A percentile compares a stretch with the other conserved stretches of the same genome.
phyloP scores from a whole-genome alignment of 345 rosid genomes.

The Eucalyptus fibrosa region DNA sequence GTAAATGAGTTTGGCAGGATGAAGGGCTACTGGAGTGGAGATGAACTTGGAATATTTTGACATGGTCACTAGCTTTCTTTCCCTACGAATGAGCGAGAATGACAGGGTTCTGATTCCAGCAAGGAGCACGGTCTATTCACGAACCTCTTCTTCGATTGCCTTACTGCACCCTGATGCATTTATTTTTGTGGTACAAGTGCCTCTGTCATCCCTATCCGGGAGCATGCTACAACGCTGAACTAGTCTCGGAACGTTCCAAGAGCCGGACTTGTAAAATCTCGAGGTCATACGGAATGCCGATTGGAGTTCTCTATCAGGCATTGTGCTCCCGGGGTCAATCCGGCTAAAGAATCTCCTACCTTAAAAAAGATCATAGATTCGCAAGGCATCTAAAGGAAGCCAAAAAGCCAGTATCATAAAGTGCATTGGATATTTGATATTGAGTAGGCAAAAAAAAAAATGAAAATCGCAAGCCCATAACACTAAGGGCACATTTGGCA shows the following conservation, averaged over 20 bases:
- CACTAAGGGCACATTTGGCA: rapidly evolving
- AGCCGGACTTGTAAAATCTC: not conserved
- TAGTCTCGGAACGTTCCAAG: not conserved
- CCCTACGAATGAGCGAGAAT: not conserved
- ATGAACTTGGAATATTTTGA: not conserved
- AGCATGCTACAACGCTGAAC: not conserved
- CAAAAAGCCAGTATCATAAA: no score
- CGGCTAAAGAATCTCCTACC: not conserved
- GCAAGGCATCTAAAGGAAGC: no score
- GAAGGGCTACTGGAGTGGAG: not conserved
- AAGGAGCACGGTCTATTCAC: not conserved
- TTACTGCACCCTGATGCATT: not conserved
- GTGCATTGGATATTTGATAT: no score
- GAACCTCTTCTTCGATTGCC: not conserved
- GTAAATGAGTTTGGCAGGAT: not conserved
- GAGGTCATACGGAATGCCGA: not conserved
- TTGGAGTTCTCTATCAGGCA: not conserved
- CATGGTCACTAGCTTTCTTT: not conserved
- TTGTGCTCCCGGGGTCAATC: not conserved
- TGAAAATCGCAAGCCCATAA: no score
- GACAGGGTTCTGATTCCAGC: not conserved
- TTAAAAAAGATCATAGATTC: not conserved
- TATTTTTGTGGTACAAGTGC: not conserved
- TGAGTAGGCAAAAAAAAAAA: no score
- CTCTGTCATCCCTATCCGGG: not conserved